A percentile compares a stretch with the other conserved stretches of the same genome.
These are phyloP conservation scores for Komagataella phaffii DNA, from an alignment of 805 yeast genomes.

Conservation along the genomic window DNA sequence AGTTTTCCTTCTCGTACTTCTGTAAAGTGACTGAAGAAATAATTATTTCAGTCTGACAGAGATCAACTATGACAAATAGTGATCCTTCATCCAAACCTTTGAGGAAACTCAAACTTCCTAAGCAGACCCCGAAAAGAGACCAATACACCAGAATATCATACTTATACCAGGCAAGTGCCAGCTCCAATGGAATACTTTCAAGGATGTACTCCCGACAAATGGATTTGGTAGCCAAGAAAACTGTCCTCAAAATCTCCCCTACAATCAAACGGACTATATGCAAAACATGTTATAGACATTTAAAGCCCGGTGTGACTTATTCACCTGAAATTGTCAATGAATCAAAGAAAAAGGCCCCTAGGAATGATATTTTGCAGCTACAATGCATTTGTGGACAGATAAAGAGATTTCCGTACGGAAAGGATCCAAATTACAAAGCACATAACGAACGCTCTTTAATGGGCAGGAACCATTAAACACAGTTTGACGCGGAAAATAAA, in stretches of 20 bases:
- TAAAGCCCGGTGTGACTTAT: constrained; percentile 34
- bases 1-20: neutral
- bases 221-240: constrained; percentile 51
- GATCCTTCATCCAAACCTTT: neutral
- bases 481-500: neutral
- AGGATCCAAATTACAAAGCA: constrained; percentile 29
- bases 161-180: constrained; percentile 39
- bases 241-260: constrained; percentile 54
- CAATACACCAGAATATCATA: constrained; percentile 47
- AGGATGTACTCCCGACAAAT: constrained; percentile 40
- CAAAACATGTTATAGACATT: constrained; percentile 43
- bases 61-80: neutral
- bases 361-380: constrained; percentile 33
- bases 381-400: constrained; percentile 38
- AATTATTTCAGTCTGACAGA: neutral
- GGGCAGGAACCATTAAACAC: neutral
- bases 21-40: neutral
- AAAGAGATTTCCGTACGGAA: constrained; percentile 55
- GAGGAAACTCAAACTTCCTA: constrained; percentile 18
- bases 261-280: constrained; percentile 55
- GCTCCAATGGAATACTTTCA: constrained; percentile 28
- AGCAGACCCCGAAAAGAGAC: constrained; percentile 30
- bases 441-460: constrained; percentile 23
- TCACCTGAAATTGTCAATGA: constrained; percentile 25
- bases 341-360: constrained; percentile 17